phyloP scores from a whole-genome alignment of 352 stramenopile species.

The Hyaloperonospora arabidopsidis region DNA sequence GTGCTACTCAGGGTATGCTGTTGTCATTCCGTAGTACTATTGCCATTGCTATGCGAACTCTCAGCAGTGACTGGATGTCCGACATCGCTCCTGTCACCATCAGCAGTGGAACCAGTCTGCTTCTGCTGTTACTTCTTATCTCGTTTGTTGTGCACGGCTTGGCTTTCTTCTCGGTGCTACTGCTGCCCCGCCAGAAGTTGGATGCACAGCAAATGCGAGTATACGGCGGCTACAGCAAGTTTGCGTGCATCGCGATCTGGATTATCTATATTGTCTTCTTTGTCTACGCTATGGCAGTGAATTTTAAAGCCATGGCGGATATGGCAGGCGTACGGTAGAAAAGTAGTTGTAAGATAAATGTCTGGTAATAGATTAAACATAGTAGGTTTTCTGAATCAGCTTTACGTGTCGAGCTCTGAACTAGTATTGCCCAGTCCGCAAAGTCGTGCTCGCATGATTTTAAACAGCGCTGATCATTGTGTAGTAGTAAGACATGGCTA shows the following conservation, averaged over 20 bases:
- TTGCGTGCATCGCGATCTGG: constrained; percentile 41
- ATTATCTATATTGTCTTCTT: constrained; percentile 58
- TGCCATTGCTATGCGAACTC: constrained; percentile 43
- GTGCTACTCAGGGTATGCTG: constrained; percentile 55
- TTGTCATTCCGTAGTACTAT: constrained; percentile 55
- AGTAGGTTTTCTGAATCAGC: too few relatives aligned
- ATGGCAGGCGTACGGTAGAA: constrained; percentile 25
- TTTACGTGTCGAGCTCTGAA: too few relatives aligned
- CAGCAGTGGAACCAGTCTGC: constrained; percentile 20
- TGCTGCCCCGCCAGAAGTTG: constrained; percentile 55
- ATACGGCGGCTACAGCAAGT: constrained; percentile 52
- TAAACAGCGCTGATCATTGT: too few relatives aligned
- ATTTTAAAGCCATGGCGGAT: constrained; percentile 33
- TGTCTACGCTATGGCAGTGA: constrained; percentile 45
- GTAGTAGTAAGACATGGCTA: too few relatives aligned
- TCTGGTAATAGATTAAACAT: too few relatives aligned
- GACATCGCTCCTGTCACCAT: constrained; percentile 24
- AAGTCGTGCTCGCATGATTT: too few relatives aligned
- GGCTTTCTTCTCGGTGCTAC: constrained; percentile 39
- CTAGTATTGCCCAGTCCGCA: too few relatives aligned
- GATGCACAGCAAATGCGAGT: constrained; percentile 58
- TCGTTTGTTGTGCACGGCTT: constrained; percentile 49
- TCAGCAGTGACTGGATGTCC: constrained; percentile 44
- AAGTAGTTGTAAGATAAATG: background rate
- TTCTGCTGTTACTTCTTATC: constrained; percentile 41